These are phyloP conservation scores for Dorcoceras hygrometricum DNA, from an alignment of 257 asterid genomes.

Conservation along the genomic window DNA sequence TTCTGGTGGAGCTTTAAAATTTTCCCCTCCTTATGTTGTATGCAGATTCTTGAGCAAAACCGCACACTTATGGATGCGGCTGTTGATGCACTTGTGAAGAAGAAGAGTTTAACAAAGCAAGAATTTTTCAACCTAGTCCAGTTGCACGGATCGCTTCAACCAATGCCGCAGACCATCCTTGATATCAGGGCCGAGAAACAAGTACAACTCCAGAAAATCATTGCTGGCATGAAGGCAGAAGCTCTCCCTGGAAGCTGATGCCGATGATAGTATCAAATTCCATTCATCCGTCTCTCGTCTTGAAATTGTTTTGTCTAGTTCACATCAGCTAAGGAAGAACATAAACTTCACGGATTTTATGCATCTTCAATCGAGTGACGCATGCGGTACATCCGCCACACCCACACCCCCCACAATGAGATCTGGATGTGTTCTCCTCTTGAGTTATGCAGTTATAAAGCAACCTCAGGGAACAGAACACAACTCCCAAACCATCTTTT, in stretches of 20 bases:
- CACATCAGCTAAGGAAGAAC: too few relatives aligned
- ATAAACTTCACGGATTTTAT: too few relatives aligned
- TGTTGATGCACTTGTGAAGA: constrained; percentile 59
- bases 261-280: constrained; percentile 13
- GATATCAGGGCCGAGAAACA: constrained; percentile 60
- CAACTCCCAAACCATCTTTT: neutral
- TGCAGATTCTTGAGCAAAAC: constrained; percentile 71
- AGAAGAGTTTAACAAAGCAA: constrained; percentile 73
- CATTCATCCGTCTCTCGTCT: neutral
- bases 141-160: constrained; percentile 62
- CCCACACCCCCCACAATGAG: too few relatives aligned
- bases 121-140: constrained; percentile 68
- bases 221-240: constrained; percentile 35
- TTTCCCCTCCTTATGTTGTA: neutral
- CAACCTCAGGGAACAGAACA: too few relatives aligned
- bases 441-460: neutral
- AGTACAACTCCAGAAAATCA: constrained; percentile 38
- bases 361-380: too few relatives aligned
- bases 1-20: constrained; percentile 11
- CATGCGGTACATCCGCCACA: too few relatives aligned
- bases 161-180: constrained; percentile 65
- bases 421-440: too few relatives aligned
- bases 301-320: neutral
- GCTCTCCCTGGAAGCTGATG: constrained; percentile 29
- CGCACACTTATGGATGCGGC: constrained; percentile 68